Base-by-base conservation (phyloP, 768 basidiomycete species). In the Coprinellus micaceus region DNA sequence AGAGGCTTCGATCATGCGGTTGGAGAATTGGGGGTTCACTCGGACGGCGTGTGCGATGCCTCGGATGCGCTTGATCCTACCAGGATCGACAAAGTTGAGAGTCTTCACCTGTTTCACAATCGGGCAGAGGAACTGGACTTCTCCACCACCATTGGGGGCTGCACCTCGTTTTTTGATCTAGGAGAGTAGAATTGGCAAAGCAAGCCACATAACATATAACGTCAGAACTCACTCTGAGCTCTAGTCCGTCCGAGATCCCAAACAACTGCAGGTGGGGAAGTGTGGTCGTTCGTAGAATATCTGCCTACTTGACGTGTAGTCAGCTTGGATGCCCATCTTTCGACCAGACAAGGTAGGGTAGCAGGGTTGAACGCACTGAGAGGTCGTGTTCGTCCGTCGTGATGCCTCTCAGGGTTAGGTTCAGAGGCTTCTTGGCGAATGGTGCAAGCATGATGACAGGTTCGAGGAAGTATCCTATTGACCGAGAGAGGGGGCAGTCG, bases 11-110 rank as follows among this genome's bases (percentile, higher is more conserved):
- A 99, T 97, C 88, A 98, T 93, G 37, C 97, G 83, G 69, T 97
- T 97, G 2, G 95, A 97, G 68, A 99, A 92, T 67, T 98, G 95
- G 22, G 97, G 97, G 61, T 87, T 96, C 9, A 98, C 94, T 39
- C 97, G 89, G 25, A 98, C 96, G 2, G 94, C 92, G 72, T 98
- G 95, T 92, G 97, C 89, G 37, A 98, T 88, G 33, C 97, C 97
- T 50, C 97, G 82, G 71, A 99, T 97, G 60, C 94, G 85, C 69
- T 91, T 93, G 56, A 99, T 86, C 71, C 88, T 91, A 3, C 97
- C 97, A 19, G 87, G 80, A 29, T 95, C 91, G 1, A 94, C 82
- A 64, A 98, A 98, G 66, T 98, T 91, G 49, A 98, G 66, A 0
- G 92, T 95, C 67, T 94, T 98, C 40, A 92, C 84, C 58, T 93